Percentiles rank a stretch among this genome's conserved stretches.
Evolutionary conservation across 169 alveolate genomes (phyloP).

Genomic region (Cystoisospora suis): DNA sequence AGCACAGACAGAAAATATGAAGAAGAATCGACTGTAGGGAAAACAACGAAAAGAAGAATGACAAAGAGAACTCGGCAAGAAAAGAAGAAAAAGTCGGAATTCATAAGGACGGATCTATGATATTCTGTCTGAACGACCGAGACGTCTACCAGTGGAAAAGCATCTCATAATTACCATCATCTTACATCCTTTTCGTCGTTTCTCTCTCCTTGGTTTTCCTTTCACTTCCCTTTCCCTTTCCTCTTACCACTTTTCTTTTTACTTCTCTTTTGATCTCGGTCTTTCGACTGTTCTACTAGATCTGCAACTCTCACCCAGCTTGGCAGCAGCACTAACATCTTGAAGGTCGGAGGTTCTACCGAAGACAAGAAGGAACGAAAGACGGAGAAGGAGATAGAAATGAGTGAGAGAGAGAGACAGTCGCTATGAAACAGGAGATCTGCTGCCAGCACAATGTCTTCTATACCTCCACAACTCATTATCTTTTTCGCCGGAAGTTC

Average conservation of each 20-base stretch:
- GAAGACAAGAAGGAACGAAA: background rate
- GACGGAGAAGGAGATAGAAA: background rate
- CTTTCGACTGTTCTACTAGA: background rate
- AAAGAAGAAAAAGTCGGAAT: background rate
- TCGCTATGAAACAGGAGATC: background rate
- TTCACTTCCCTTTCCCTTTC: too few relatives aligned
- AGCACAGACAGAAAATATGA: background rate
- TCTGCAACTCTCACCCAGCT: background rate
- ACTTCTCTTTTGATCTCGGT: too few relatives aligned
- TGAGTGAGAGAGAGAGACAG: background rate
- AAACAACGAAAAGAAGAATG: background rate
- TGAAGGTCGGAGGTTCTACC: conserved; percentile 41
- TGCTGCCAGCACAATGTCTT: too few relatives aligned
- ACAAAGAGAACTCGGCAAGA: background rate
- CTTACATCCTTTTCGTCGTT: too few relatives aligned
- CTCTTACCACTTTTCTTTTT: too few relatives aligned
- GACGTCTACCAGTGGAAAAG: too few relatives aligned
- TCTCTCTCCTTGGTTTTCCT: too few relatives aligned
- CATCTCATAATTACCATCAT: too few relatives aligned
- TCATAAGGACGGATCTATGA: background rate
- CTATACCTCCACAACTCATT: too few relatives aligned
- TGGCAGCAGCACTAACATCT: conserved; percentile 41
- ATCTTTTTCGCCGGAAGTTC: too few relatives aligned
- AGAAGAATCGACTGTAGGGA: background rate
- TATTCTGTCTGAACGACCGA: too few relatives aligned